Conservation (phyloP, 2,329 filamentous ascomycete genomes). For the Aspergillus fijiensis region DNA sequence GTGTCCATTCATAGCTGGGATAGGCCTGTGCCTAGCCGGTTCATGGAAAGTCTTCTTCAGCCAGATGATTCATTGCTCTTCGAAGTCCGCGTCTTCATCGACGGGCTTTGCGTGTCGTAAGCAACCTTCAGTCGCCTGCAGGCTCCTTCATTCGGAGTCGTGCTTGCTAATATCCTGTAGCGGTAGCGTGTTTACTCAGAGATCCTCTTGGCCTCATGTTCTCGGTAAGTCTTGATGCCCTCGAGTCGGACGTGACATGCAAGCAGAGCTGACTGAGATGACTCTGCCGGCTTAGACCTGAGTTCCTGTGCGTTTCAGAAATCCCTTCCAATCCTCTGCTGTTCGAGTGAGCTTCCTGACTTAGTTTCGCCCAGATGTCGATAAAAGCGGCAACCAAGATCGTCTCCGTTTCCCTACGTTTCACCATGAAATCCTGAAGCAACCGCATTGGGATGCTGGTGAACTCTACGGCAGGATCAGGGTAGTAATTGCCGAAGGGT, state of each 20-base stretch:
- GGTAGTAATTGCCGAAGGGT: conserved; percentile 71
- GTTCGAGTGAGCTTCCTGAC: conserved; percentile 3
- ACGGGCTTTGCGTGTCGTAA: conserved; percentile 65
- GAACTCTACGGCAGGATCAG: conserved; percentile 75
- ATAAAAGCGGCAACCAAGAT: conserved; percentile 59
- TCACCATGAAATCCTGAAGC: conserved; percentile 65
- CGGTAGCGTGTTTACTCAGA: conserved; percentile 55
- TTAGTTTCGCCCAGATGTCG: conserved; percentile 37
- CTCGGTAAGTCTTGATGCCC: conserved; percentile 43
- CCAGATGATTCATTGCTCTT: conserved; percentile 59
- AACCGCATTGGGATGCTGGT: conserved; percentile 68
- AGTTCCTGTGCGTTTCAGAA: conserved; percentile 33
- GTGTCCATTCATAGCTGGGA: conserved; percentile 76
- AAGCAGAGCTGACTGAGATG: not conserved
- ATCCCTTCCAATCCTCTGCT: conserved; percentile 42
- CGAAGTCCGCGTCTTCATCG: conserved; percentile 67
- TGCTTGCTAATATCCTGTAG: conserved; percentile 35
- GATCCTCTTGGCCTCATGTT: conserved; percentile 54
- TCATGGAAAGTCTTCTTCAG: conserved; percentile 57
- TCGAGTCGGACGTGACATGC: conserved; percentile 3
- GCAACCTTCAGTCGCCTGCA: conserved; percentile 22
- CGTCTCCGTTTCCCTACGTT: conserved; percentile 72
- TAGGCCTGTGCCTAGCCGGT: conserved; percentile 58
- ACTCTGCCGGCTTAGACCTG: conserved; percentile 27
- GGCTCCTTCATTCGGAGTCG: not conserved